Evolutionary conservation across 129 eudicot genomes (phyloP), one percentile per base, ranked within the genome.

Genomic region (Kitagawia praeruptora): DNA sequence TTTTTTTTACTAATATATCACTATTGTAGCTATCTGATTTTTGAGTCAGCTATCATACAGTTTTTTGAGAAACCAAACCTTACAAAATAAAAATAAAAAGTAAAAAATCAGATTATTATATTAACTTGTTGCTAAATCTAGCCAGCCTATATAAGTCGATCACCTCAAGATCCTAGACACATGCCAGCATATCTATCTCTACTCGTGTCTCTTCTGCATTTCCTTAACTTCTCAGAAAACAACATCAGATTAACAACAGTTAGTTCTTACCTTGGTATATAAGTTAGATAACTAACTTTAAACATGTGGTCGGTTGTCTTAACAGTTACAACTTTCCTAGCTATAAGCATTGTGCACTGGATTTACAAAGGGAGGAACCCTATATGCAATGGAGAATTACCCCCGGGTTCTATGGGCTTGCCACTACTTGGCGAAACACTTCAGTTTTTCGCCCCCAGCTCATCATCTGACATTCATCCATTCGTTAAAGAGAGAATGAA

Each of bases 371-470:
- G 98, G 98, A 76, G 85, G 85, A 89, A 92, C 74, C 97, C 97
- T 25, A 86, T 38, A 82, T 94, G 98, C 88, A 91, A 90, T 18
- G 97, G 98, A 64, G 79, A 78, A 42, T 88, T 92, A 13, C 98
- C 98, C 19, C 97, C 98, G 0, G 98, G 98, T 77, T 88, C 96
- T 4, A 94, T 92, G 98, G 98, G 98, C 38, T 90, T 91, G 96
- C 98, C 98, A 8, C 89, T 94, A 37, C 83, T 92, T 5, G 97
- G 97, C 14, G 98, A 94, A 83, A 87, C 96, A 42, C 86, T 92
- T 53, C 84, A 84, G 25, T 94, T 94, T 85, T 94, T 94, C 58
- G 88, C 92, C 23, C 92, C 93, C 16, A 88, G 77, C 81, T 75
- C 81, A 23, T 70, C 93, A 16, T 88, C 80, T 76, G 98, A 89